phyloP scores from a whole-genome alignment of 441 rosid species.

The Pelargonium myrrhifolium region DNA sequence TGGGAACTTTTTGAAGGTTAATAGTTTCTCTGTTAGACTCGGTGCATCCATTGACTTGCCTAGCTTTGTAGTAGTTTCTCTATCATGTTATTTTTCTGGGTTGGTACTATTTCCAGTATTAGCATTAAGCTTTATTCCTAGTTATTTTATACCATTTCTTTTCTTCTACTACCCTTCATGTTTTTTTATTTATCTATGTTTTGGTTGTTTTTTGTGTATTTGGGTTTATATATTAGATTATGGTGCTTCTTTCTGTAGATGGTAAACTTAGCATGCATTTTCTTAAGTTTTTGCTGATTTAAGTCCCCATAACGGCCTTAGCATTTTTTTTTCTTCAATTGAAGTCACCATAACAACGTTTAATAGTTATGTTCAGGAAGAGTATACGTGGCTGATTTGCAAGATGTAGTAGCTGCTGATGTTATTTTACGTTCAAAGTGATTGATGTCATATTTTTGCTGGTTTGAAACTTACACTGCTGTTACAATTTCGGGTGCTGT shows the following conservation, averaged over 20 bases:
- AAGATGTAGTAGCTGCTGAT: slow-evolving; percentile 8
- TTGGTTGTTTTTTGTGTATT: neutral
- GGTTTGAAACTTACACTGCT: neutral
- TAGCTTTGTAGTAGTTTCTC: neutral
- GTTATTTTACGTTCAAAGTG: neutral
- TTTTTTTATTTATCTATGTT: neutral
- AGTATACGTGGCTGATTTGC: slow-evolving; percentile 1
- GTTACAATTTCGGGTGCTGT: neutral
- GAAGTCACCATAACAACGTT: neutral
- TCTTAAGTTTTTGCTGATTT: no score
- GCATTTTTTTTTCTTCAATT: neutral
- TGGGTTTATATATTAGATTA: neutral
- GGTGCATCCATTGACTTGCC: neutral
- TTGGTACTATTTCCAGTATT: no score
- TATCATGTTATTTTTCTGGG: no score
- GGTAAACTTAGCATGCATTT: neutral
- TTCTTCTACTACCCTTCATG: no score
- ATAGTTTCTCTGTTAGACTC: neutral
- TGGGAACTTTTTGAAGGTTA: slow-evolving; percentile 9
- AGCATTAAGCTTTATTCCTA: no score
- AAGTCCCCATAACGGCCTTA: neutral
- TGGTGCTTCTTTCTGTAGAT: neutral
- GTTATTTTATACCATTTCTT: no score
- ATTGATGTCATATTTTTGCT: slow-evolving; percentile 7
- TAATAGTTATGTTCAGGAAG: slow-evolving; percentile 2